A percentile compares a stretch with the other conserved stretches of the same genome.
These are phyloP conservation scores for Emergomyces orientalis DNA, from an alignment of 2,329 filamentous ascomycete species.

Conservation along the genomic window DNA sequence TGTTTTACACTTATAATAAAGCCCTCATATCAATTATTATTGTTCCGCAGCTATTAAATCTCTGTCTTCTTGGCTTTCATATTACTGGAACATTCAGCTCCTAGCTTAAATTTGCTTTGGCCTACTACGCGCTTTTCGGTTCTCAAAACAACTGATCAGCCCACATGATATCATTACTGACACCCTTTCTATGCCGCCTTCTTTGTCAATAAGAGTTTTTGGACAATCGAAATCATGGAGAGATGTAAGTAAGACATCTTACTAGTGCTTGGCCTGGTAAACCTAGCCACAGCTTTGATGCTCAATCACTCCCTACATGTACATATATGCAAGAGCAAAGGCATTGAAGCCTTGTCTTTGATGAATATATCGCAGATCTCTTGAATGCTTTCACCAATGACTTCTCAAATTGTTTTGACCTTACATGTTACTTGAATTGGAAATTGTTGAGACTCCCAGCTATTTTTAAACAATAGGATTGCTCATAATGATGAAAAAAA, in stretches of 20 bases:
- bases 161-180: neutral
- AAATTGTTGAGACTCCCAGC: too few species aligned
- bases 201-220: neutral
- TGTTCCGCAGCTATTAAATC: neutral
- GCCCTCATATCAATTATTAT: neutral
- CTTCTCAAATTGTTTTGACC: too few species aligned
- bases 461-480: too few species aligned
- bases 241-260: too few species aligned
- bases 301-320: neutral
- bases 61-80: neutral
- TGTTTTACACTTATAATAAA: neutral
- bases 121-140: too few species aligned
- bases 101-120: too few species aligned
- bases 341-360: too few species aligned
- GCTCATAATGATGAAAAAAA: neutral
- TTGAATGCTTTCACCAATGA: too few species aligned
- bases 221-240: neutral
- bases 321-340: too few species aligned
- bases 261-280: neutral
- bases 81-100: too few species aligned
- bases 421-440: too few species aligned
- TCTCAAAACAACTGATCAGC: neutral
- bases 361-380: too few species aligned
- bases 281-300: neutral
- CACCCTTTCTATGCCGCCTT: neutral